phyloP scores from a whole-genome alignment of 2,329 filamentous ascomycete species.

The Stemphylium vesicarium region DNA sequence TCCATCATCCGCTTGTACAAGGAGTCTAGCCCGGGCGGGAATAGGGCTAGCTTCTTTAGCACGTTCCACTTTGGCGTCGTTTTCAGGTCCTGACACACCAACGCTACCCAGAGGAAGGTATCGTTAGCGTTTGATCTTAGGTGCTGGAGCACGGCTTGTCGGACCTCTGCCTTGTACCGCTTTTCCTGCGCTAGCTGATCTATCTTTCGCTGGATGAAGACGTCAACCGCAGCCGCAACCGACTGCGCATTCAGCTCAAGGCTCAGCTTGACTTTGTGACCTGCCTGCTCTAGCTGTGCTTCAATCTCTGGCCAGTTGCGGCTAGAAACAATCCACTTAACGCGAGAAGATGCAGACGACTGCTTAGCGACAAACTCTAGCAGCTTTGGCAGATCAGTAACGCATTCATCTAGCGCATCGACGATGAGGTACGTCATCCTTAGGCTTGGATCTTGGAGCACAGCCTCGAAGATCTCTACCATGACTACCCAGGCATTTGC shows the following conservation, averaged over 20 bases:
- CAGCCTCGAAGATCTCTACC: constrained; percentile 45
- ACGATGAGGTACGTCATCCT: constrained; percentile 12
- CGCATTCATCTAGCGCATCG: constrained; percentile 21
- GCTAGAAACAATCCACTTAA: constrained; percentile 26
- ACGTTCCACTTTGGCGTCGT: constrained; percentile 32
- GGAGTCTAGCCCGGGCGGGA: constrained; percentile 38
- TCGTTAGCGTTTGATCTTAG: constrained; percentile 34
- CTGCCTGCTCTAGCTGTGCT: constrained; percentile 28
- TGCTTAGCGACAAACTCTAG: not conserved
- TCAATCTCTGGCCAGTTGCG: constrained; percentile 42
- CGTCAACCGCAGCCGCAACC: constrained; percentile 43
- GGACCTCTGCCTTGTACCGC: constrained; percentile 43
- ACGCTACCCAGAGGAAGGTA: not conserved
- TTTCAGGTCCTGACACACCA: not conserved
- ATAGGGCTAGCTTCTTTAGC: constrained; percentile 22
- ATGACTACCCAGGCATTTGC: constrained; percentile 14
- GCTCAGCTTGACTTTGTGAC: constrained; percentile 33
- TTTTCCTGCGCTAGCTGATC: constrained; percentile 12
- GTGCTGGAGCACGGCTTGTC: constrained; percentile 34
- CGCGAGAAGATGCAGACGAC: constrained; percentile 9
- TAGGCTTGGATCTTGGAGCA: constrained; percentile 47
- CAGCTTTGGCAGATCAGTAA: not conserved
- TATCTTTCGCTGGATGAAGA: constrained; percentile 50
- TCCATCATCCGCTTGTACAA: too few relatives aligned
- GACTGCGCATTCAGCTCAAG: constrained; percentile 47